Conservation (phyloP, 2,329 filamentous ascomycete genomes). For the Penicillium sp. region DNA sequence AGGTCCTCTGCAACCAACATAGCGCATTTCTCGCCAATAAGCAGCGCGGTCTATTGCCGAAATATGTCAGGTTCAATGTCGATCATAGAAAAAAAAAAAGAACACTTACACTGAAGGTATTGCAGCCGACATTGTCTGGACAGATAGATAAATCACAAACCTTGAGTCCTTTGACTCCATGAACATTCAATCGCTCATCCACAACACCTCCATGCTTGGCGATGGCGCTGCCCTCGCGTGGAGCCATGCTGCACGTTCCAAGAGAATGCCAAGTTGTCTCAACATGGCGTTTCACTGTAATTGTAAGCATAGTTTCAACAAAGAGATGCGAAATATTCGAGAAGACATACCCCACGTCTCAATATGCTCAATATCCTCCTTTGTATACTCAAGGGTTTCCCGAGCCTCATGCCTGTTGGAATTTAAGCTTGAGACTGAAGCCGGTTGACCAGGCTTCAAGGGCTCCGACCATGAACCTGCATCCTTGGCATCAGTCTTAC, state of each 20-base stretch:
- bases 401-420: constrained; percentile 63
- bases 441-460: constrained; percentile 55
- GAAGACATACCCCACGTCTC: constrained; percentile 57
- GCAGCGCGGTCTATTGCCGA: constrained; percentile 60
- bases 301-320: neutral
- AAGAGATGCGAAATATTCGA: neutral
- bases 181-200: constrained; percentile 74
- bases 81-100: neutral
- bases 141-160: constrained; percentile 75
- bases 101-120: constrained; percentile 52
- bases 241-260: constrained; percentile 75
- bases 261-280: constrained; percentile 74
- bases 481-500: neutral
- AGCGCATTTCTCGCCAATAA: constrained; percentile 75
- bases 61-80: neutral
- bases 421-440: constrained; percentile 57
- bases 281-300: constrained; percentile 64
- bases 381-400: constrained; percentile 66
- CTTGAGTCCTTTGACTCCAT: constrained; percentile 75
- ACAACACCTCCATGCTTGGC: constrained; percentile 73
- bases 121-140: constrained; percentile 74
- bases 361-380: constrained; percentile 55
- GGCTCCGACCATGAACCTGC: constrained; percentile 62
- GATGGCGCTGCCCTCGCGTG: constrained; percentile 73
- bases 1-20: constrained; percentile 71